Conservation (phyloP, 257 asterid genomes). For the Solanum corneliomulleri region DNA sequence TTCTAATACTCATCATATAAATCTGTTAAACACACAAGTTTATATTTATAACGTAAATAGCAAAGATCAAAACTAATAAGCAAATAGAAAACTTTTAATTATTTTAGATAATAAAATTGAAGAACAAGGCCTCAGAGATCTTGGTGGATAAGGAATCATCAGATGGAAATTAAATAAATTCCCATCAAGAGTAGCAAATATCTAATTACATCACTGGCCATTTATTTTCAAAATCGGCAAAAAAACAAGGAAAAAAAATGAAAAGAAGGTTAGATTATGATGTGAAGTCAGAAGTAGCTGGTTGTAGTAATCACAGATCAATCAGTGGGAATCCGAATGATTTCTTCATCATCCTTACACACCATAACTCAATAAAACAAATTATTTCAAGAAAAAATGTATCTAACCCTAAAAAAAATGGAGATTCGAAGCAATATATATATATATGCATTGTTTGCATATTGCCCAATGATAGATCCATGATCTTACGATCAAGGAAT, state of each 20-base stretch:
- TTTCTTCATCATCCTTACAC: slow-evolving; percentile 46
- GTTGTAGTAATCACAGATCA: slow-evolving; percentile 22
- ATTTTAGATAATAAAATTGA: background rate
- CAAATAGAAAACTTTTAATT: background rate
- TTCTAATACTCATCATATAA: too few species aligned
- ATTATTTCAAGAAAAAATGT: background rate
- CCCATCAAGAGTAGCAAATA: slow-evolving; percentile 85
- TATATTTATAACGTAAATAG: too few species aligned
- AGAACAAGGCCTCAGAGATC: slow-evolving; percentile 50
- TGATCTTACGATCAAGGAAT: slow-evolving; percentile 22
- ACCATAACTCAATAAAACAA: background rate
- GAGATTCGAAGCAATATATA: slow-evolving; percentile 9
- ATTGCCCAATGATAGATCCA: slow-evolving; percentile 41
- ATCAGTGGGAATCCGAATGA: slow-evolving; percentile 73
- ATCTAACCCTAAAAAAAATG: slow-evolving; percentile 17
- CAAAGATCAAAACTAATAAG: too few species aligned
- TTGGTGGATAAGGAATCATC: slow-evolving; percentile 58
- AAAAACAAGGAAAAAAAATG: background rate
- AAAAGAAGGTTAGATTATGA: background rate
- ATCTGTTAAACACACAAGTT: too few species aligned
- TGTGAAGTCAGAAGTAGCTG: slow-evolving; percentile 62
- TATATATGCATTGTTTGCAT: slow-evolving; percentile 2
- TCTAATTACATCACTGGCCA: slow-evolving; percentile 38
- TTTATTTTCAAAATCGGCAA: too few species aligned
- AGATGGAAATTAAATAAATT: background rate